Evolutionary conservation across 805 yeast genomes (phyloP).

Genomic region (Metschnikowia rubicola): DNA sequence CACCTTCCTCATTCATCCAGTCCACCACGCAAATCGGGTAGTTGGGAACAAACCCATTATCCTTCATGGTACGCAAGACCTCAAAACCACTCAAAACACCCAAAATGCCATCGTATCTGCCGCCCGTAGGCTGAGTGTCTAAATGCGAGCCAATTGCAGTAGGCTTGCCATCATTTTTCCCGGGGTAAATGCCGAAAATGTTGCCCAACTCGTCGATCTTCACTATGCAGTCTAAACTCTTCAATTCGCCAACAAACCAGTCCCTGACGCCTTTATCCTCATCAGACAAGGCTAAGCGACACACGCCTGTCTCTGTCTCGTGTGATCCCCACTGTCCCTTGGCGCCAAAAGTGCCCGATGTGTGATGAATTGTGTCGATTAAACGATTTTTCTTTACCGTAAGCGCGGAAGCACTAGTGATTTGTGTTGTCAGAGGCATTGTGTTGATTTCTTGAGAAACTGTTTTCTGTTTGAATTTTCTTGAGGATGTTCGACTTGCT

Average conservation of each 20-base stretch:
- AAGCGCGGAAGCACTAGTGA: conserved; percentile 4
- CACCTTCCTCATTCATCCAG: conserved; percentile 82
- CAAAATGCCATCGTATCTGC: conserved; percentile 68
- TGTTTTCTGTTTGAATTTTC: no score
- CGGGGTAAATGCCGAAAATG: conserved; percentile 64
- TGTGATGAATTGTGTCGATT: conserved; percentile 56
- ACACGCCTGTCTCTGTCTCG: conserved; percentile 61
- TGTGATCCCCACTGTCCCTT: conserved; percentile 57
- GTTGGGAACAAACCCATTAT: conserved; percentile 54
- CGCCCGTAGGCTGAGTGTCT: conserved; percentile 76
- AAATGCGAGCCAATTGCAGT: conserved; percentile 71
- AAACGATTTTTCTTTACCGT: conserved; percentile 29
- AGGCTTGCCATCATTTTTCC: conserved; percentile 44
- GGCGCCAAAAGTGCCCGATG: conserved; percentile 58
- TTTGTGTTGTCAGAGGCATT: conserved; percentile 10
- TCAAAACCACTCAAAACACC: conserved; percentile 70
- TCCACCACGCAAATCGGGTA: conserved; percentile 62
- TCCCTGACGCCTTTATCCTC: conserved; percentile 62
- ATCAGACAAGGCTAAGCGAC: conserved; percentile 60
- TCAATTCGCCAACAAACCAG: conserved; percentile 58
- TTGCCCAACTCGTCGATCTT: conserved; percentile 65
- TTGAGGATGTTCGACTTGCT: no score
- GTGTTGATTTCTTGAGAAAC: background rate
- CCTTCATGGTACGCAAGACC: conserved; percentile 61
- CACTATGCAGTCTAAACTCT: conserved; percentile 52